phyloP scores from a whole-genome alignment of 106 monocot genomes.

The Xerophyta viscosa region DNA sequence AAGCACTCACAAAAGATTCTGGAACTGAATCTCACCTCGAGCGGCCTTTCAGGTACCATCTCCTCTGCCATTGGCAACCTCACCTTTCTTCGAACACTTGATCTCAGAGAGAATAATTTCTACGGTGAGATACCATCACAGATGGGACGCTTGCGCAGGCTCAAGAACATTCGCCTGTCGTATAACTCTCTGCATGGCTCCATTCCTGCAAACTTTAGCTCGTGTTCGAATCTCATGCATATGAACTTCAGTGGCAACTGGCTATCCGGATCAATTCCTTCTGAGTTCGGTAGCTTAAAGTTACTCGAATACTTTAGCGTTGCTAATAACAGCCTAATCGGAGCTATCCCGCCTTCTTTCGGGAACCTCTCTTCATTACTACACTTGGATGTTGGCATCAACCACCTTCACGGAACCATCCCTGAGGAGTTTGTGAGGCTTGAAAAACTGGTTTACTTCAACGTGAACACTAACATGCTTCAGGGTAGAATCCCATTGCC shows the following conservation, averaged over 20 bases:
- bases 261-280: conserved; percentile 2
- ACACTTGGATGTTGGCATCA: not conserved
- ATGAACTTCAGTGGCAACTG: not conserved
- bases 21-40: not conserved
- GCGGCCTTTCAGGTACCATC: not conserved
- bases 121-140: not conserved
- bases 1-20: not conserved
- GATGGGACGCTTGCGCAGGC: not conserved
- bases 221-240: not conserved
- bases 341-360: conserved; percentile 5
- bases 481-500: conserved; percentile 4
- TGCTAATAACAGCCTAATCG: not conserved
- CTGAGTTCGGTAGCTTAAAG: not conserved
- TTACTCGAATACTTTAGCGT: conserved; percentile 6
- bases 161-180: not conserved
- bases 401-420: not conserved
- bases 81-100: not conserved
- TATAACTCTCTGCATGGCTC: not conserved
- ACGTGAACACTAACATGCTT: not conserved
- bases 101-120: not conserved
- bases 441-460: not conserved
- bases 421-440: not conserved
- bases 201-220: not conserved
- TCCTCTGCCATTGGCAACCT: conserved; percentile 1
- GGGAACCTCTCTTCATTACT: not conserved